Percentiles rank a stretch among this genome's conserved stretches.
phyloP scores from a whole-genome alignment of 257 asterid genomes.

The Apocynum venetum region DNA sequence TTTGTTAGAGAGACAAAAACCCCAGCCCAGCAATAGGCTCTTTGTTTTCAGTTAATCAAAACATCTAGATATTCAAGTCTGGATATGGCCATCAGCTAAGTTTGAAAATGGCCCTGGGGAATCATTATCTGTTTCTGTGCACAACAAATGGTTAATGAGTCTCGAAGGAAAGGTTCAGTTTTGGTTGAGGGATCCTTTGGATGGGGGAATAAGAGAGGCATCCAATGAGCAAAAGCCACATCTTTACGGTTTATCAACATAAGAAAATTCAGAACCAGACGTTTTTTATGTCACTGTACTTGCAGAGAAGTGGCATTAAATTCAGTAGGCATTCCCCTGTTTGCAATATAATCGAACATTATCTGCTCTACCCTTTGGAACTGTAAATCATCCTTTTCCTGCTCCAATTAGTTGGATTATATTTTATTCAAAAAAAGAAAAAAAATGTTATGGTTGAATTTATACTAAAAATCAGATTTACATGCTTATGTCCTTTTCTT shows the following conservation, averaged over 20 bases:
- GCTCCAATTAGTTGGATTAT: no score
- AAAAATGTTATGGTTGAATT: no score
- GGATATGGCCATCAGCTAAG: slow-evolving; percentile 3
- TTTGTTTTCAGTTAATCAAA: slow-evolving; percentile 16
- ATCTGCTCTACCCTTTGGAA: no score
- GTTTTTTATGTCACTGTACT: slow-evolving; percentile 1
- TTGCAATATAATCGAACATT: no score
- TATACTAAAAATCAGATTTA: no score
- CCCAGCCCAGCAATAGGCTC: slow-evolving; percentile 13
- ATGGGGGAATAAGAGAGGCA: slow-evolving; percentile 15
- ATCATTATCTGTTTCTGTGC: slow-evolving; percentile 8
- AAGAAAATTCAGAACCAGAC: slow-evolving; percentile 34
- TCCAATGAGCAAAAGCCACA: slow-evolving; percentile 54
- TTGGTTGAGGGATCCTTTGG: slow-evolving; percentile 19
- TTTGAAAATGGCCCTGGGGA: neutral
- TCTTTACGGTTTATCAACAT: slow-evolving; percentile 43
- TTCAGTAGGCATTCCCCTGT: no score
- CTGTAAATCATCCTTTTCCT: no score
- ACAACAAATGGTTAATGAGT: neutral
- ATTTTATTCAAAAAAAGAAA: no score
- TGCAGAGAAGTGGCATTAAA: no score
- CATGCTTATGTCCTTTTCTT: no score
- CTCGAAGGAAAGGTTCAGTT: slow-evolving; percentile 2
- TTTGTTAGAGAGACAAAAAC: neutral
- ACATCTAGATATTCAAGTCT: slow-evolving; percentile 14